A percentile compares a stretch with the other conserved stretches of the same genome.
Conservation (phyloP, 306 rosid genomes). For the Cucumis cinereus region DNA sequence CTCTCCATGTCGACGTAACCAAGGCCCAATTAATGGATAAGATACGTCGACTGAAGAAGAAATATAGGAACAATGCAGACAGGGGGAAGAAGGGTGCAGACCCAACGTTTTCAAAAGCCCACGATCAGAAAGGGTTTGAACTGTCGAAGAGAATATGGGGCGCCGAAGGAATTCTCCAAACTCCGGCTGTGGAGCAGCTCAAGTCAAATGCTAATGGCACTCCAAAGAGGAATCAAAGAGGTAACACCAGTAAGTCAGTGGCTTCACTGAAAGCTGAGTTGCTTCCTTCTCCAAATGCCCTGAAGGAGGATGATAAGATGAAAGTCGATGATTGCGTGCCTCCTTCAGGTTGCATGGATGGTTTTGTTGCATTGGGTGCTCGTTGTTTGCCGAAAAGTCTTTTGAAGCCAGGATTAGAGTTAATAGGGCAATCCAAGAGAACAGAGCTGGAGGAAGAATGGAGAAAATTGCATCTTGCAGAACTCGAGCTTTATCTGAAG, state of each 20-base stretch:
- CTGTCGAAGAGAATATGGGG: conserved; percentile 52
- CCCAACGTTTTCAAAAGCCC: conserved; percentile 18
- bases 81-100: conserved; percentile 23
- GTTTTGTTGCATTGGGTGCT: conserved; percentile 14
- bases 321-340: background rate
- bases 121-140: conserved; percentile 28
- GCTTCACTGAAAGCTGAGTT: conserved; percentile 14
- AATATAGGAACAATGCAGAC: conserved; percentile 14
- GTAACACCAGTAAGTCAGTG: background rate
- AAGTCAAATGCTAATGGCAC: conserved; percentile 23
- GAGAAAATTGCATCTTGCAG: conserved; percentile 31
- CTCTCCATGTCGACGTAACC: conserved; percentile 24
- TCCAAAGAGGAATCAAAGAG: conserved; percentile 20
- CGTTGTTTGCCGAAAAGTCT: conserved; percentile 15
- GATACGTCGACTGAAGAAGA: conserved; percentile 45
- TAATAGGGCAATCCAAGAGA: conserved; percentile 23
- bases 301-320: conserved; percentile 11
- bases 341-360: conserved; percentile 6
- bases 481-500: conserved; percentile 29
- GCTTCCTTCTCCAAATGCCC: background rate
- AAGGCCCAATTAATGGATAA: conserved; percentile 33
- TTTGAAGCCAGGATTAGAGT: conserved; percentile 23
- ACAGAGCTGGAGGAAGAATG: conserved; percentile 40
- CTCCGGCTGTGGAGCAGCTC: background rate
- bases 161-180: conserved; percentile 4